Conservation (phyloP, 306 rosid species). For the Vicia sativa region DNA sequence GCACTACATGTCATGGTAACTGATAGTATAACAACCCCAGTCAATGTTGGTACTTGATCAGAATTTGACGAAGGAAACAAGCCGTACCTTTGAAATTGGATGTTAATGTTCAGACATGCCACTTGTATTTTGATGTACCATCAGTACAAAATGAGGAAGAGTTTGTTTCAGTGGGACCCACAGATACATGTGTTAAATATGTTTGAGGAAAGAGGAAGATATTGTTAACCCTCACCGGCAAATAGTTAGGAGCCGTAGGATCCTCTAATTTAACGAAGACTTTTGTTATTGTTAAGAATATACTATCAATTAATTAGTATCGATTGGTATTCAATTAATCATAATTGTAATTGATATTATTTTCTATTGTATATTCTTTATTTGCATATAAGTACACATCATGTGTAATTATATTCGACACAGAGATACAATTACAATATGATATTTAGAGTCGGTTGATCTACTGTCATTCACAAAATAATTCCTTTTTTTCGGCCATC, state of each 20-base stretch:
- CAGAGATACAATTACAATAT: too few species aligned
- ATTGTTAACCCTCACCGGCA: not conserved
- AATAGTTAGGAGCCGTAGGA: not conserved
- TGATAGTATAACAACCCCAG: conserved; percentile 6
- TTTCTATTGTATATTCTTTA: too few species aligned
- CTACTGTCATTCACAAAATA: too few species aligned
- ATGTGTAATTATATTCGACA: too few species aligned
- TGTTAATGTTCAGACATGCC: not conserved
- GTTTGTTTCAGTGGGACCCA: not conserved
- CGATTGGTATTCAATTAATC: too few species aligned
- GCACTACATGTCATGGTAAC: not conserved
- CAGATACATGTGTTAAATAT: conserved; percentile 21
- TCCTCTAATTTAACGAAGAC: not conserved
- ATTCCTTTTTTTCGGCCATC: too few species aligned
- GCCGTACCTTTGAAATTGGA: conserved; percentile 1
- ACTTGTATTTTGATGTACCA: conserved; percentile 8
- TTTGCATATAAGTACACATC: too few species aligned
- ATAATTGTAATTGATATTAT: too few species aligned
- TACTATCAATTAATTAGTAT: too few species aligned
- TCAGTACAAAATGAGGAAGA: conserved; percentile 19
- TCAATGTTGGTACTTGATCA: conserved; percentile 12
- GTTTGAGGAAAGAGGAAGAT: conserved; percentile 18
- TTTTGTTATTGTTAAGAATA: too few species aligned
- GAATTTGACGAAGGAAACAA: not conserved
- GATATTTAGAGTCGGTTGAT: too few species aligned